Evolutionary conservation across 225 moss, liverwort and hornwort genomes (phyloP).

Genomic region (Physcomitrellopsis africana): DNA sequence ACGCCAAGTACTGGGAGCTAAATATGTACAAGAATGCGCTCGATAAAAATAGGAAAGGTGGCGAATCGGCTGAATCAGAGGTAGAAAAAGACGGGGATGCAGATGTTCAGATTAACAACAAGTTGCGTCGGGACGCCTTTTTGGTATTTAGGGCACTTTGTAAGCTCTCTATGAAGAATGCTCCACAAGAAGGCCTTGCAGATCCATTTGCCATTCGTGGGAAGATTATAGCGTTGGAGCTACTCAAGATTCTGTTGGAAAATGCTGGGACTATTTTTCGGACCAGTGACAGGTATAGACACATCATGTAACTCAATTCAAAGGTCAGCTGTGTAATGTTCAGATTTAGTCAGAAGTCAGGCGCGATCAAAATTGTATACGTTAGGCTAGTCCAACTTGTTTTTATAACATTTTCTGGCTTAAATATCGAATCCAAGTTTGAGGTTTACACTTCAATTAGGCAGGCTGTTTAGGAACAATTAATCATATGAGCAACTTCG

Average conservation of each 20-base stretch:
- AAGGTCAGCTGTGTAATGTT: neutral
- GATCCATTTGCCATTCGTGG: conserved; percentile 98
- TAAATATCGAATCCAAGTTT: neutral
- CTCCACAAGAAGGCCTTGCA: conserved; percentile 86
- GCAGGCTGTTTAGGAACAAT: neutral
- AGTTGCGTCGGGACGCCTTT: conserved; percentile 95
- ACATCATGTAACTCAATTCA: neutral
- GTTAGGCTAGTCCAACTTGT: neutral
- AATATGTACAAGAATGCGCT: conserved; percentile 97
- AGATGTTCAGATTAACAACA: conserved; percentile 95
- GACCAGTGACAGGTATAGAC: conserved; percentile 91
- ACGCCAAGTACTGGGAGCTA: conserved; percentile 99
- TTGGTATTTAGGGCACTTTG: conserved; percentile 98
- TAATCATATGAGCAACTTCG: neutral
- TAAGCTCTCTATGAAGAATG: conserved; percentile 99
- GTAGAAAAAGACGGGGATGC: conserved; percentile 95
- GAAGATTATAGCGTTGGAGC: conserved; percentile 92
- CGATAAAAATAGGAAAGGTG: conserved; percentile 80
- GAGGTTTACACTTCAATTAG: neutral
- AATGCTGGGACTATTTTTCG: conserved; percentile 98
- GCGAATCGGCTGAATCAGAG: conserved; percentile 74
- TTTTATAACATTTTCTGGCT: conserved; percentile 7
- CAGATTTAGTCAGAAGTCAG: neutral
- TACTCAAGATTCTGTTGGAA: conserved; percentile 93
- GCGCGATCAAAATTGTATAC: neutral